Evolutionary conservation across 2,329 filamentous ascomycete species (phyloP).

Genomic region (Pseudogymnoascus sp.): DNA sequence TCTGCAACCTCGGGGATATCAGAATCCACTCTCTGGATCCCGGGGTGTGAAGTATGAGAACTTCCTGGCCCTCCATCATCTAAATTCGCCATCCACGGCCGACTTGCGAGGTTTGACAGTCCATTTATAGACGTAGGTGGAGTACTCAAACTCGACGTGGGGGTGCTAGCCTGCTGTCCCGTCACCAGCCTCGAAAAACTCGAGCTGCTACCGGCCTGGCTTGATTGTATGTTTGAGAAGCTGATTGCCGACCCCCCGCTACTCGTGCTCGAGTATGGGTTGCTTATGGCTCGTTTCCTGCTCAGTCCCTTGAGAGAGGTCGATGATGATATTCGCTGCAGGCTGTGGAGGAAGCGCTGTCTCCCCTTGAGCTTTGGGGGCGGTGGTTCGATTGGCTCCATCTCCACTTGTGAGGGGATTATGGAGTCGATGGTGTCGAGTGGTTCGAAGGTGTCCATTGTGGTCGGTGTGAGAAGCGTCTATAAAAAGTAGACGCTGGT

Average conservation of each 20-base stretch:
- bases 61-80: constrained; percentile 15
- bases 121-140: constrained; percentile 11
- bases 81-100: not conserved
- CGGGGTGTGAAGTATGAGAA: constrained; percentile 12
- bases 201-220: constrained; percentile 21
- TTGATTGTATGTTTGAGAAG: constrained; percentile 21
- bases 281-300: constrained; percentile 23
- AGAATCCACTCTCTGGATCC: constrained; percentile 11
- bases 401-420: not conserved
- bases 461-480: not conserved
- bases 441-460: not conserved
- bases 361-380: constrained; percentile 24
- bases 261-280: constrained; percentile 23
- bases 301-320: constrained; percentile 25
- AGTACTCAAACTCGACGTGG: constrained; percentile 22
- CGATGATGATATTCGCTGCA: constrained; percentile 29
- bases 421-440: not conserved
- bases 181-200: constrained; percentile 19
- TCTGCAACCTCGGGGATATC: constrained; percentile 22
- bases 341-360: constrained; percentile 23
- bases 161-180: constrained; percentile 23
- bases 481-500: not conserved
- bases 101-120: constrained; percentile 1
- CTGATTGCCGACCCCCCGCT: constrained; percentile 23
- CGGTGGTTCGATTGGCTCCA: constrained; percentile 18